Evolutionary conservation across 495 filamentous ascomycete species (phyloP), one percentile per base, ranked within the genome.

Genomic region (Penicillium salamii): DNA sequence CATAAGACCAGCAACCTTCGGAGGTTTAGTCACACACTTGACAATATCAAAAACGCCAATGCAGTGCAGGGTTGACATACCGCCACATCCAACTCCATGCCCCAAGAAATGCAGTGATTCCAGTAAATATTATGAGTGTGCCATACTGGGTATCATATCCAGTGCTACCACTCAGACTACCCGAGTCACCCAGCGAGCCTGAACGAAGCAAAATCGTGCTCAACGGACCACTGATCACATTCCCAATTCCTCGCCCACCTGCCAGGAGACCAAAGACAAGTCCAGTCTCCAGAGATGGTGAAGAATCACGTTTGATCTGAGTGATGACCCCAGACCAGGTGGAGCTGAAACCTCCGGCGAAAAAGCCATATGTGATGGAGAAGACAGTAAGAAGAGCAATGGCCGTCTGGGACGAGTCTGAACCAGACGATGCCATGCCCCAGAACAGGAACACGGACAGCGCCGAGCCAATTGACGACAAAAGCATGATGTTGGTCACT

Each of bases 301-400:
- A 52, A 3, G 61, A 68, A 32, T 69, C 66, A 45, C 58, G 51
- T 50, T 77, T 76, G 17, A 87, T 66, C 52, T 80, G 71, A 12
- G 71, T 78, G 42, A 84, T 79, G 20, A 85, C 72, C 1, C 83
- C 87, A 0, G 80, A 74, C 77, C 82, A 88, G 1, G 79, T 83
- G 5, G 73, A 68, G 46, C 75, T 78, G 48, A 79, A 85, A 0
- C 80, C 78, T 26, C 85, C 84, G 0, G 83, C 84, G 53, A 86
- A 89, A 47, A 88, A 71, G 3, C 87, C 87, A 63, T 87, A 90
- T 2, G 80, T 62, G 6, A 89, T 55, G 17, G 78, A 80, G 54
- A 90, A 91, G 18, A 83, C 38, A 33, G 78, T 80, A n/a, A 91
- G 71, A 32, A 82, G 63, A 0, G 78, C 69, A 29, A 87, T 53